phyloP scores from a whole-genome alignment of 2,329 filamentous ascomycete genomes.

The Neurospora crassa region DNA sequence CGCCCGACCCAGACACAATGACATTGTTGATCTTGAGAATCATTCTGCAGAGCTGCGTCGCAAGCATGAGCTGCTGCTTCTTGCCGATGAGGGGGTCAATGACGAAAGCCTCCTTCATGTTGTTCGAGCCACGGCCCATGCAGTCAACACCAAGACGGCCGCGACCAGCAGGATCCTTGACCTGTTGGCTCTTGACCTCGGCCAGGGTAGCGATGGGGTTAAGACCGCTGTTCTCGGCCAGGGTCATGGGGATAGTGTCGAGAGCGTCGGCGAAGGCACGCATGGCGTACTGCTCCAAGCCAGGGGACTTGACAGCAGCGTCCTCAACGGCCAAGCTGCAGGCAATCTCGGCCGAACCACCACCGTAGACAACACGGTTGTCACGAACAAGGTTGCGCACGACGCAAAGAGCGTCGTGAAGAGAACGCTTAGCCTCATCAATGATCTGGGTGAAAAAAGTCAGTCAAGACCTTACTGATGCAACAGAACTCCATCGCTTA shows the following conservation, averaged over 20 bases:
- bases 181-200: conserved; percentile 90
- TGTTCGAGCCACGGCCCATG: conserved; percentile 89
- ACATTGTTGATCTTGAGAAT: conserved; percentile 97
- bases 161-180: conserved; percentile 53
- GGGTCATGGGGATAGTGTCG: conserved; percentile 86
- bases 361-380: conserved; percentile 95
- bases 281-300: conserved; percentile 99
- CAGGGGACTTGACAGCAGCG: conserved; percentile 85
- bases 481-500: conserved; percentile 31
- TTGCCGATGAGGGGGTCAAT: conserved; percentile 98
- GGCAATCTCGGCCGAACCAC: conserved; percentile 92
- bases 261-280: conserved; percentile 93
- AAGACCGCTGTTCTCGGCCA: conserved; percentile 94
- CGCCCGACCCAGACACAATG: conserved; percentile 78
- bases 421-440: conserved; percentile 93
- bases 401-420: conserved; percentile 95
- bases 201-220: conserved; percentile 94
- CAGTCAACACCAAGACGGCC: conserved; percentile 87
- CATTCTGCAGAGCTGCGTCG: conserved; percentile 96
- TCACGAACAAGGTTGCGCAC: conserved; percentile 93
- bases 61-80: conserved; percentile 90
- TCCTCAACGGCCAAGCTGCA: conserved; percentile 95
- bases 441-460: conserved; percentile 62
- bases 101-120: conserved; percentile 97
- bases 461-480: conserved; percentile 9